phyloP scores from a whole-genome alignment of 805 yeast species.

The Zygosaccharomyces pseudorouxii region DNA sequence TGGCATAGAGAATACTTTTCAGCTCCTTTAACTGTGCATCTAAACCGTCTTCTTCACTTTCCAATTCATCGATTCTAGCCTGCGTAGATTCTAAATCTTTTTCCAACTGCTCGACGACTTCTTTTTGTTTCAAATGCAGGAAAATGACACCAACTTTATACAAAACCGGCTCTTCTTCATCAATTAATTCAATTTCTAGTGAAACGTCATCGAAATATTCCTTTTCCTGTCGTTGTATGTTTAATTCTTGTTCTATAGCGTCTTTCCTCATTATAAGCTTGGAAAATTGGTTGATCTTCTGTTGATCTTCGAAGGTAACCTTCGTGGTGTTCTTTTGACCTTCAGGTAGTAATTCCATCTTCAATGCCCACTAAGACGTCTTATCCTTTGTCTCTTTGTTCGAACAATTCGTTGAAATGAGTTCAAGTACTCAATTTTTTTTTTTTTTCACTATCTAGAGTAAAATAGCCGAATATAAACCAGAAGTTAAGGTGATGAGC shows the following conservation, averaged over 20 bases:
- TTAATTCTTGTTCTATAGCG: constrained; percentile 46
- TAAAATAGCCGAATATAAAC: background rate
- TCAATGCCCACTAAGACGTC: background rate
- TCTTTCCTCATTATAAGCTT: constrained; percentile 72
- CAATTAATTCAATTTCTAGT: constrained; percentile 80
- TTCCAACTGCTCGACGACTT: constrained; percentile 67
- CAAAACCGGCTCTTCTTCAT: constrained; percentile 64
- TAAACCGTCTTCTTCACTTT: constrained; percentile 45
- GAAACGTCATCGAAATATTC: constrained; percentile 85
- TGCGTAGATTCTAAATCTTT: constrained; percentile 52
- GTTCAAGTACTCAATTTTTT: background rate
- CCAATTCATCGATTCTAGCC: constrained; percentile 43
- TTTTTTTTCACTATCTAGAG: background rate
- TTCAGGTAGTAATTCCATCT: constrained; percentile 37
- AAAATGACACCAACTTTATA: constrained; percentile 80
- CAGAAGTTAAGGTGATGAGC: background rate
- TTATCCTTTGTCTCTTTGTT: no score
- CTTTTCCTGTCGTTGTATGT: constrained; percentile 57
- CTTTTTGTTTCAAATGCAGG: constrained; percentile 59
- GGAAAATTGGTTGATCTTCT: constrained; percentile 82
- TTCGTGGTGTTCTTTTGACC: constrained; percentile 40
- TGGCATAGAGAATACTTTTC: constrained; percentile 74
- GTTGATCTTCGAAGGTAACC: constrained; percentile 65
- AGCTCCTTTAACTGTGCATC: constrained; percentile 54
- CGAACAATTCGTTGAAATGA: background rate